phyloP scores from a whole-genome alignment of 352 stramenopile species.

The Pseudoperonospora humuli region DNA sequence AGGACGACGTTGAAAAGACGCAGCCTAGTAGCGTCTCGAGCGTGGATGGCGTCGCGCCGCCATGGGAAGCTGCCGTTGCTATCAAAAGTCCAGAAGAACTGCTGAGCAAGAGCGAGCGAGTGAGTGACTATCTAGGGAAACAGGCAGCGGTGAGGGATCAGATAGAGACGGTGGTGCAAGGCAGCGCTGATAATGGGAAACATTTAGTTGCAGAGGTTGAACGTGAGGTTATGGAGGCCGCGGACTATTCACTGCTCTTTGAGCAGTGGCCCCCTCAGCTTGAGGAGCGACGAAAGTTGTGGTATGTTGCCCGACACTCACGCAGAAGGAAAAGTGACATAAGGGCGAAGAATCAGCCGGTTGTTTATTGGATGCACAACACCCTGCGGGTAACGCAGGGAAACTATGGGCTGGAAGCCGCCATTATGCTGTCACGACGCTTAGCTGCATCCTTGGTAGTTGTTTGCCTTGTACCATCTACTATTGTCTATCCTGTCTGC shows the following conservation, averaged over 20 bases:
- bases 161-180: not conserved
- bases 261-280: slow-evolving; percentile 42
- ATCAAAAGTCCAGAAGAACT: slow-evolving; percentile 22
- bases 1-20: slow-evolving; percentile 8
- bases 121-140: slow-evolving; percentile 20
- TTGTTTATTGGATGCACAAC: slow-evolving; percentile 71
- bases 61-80: slow-evolving; percentile 8
- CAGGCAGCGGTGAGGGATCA: slow-evolving; percentile 1
- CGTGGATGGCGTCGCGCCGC: not conserved
- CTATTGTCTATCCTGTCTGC: slow-evolving; percentile 44
- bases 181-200: not conserved
- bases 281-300: slow-evolving; percentile 33
- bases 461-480: slow-evolving; percentile 35
- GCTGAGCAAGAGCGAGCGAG: slow-evolving; percentile 10
- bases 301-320: slow-evolving; percentile 22
- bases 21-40: not conserved
- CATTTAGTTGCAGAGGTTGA: slow-evolving; percentile 2
- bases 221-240: not conserved
- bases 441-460: slow-evolving; percentile 37
- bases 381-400: slow-evolving; percentile 46
- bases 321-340: slow-evolving; percentile 3
- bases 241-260: slow-evolving; percentile 22
- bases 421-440: slow-evolving; percentile 36
- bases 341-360: slow-evolving; percentile 6
- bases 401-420: slow-evolving; percentile 55